A percentile compares a stretch with the other conserved stretches of the same genome.
Conservation (phyloP, 1,139 yeast genomes). For the Pichia sp. region DNA sequence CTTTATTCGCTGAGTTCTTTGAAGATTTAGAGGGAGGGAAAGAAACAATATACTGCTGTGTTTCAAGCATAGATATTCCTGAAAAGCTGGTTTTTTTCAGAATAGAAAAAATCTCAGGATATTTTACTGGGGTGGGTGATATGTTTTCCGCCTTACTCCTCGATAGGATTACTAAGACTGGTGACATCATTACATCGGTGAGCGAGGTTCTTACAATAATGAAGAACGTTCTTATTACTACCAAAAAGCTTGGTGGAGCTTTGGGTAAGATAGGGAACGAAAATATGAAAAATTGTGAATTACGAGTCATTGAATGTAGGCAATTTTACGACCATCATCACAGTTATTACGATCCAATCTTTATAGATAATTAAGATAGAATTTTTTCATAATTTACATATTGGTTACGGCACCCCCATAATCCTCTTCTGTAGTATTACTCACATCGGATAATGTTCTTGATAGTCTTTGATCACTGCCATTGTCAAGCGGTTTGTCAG, state of each 20-base stretch:
- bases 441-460: not conserved
- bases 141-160: conserved; percentile 73
- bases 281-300: conserved; percentile 39
- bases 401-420: conserved; percentile 22
- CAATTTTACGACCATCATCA: conserved; percentile 27
- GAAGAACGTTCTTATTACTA: conserved; percentile 42
- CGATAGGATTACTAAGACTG: conserved; percentile 46
- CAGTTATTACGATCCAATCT: conserved; percentile 16
- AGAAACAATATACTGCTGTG: conserved; percentile 46
- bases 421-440: conserved; percentile 17
- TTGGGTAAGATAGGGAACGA: conserved; percentile 35
- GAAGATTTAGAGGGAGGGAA: conserved; percentile 25
- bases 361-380: conserved; percentile 1
- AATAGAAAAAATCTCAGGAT: conserved; percentile 54
- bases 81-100: conserved; percentile 21
- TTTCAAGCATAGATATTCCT: conserved; percentile 36
- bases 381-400: not conserved
- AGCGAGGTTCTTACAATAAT: conserved; percentile 49
- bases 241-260: conserved; percentile 33
- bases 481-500: not conserved
- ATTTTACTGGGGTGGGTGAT: conserved; percentile 93
- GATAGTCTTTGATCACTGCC: not conserved
- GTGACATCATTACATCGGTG: conserved; percentile 25
- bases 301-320: conserved; percentile 35
- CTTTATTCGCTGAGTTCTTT: conserved; percentile 33